These are phyloP conservation scores for Trichomonas tenax DNA, from an alignment of 208 protist species.

Conservation along the genomic window DNA sequence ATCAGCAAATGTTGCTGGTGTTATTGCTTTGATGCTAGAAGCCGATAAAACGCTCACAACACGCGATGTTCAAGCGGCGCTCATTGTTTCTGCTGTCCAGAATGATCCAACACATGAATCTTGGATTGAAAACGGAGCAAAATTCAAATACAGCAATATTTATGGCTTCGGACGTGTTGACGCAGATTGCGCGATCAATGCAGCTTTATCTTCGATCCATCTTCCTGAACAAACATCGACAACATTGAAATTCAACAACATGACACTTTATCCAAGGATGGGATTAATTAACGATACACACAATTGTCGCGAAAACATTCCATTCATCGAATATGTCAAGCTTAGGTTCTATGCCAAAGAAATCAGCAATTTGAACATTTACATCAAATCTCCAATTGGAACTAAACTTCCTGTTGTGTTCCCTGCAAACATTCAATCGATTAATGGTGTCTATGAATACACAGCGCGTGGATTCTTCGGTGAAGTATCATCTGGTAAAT, in stretches of 20 bases:
- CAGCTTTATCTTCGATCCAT: neutral
- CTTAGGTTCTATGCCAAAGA: neutral
- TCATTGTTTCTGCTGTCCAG: neutral
- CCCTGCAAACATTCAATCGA: neutral
- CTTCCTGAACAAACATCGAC: neutral
- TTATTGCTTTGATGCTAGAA: neutral
- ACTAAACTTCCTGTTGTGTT: neutral
- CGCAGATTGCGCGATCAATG: neutral
- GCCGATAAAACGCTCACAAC: neutral
- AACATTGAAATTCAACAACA: neutral
- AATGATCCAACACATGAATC: neutral
- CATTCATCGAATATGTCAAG: neutral
- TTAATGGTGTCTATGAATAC: neutral
- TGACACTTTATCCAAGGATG: neutral
- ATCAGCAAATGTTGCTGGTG: neutral
- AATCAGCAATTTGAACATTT: neutral
- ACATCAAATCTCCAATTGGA: neutral
- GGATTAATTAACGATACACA: neutral
- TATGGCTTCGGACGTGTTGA: neutral
- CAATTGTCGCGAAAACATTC: neutral
- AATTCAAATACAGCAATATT: neutral
- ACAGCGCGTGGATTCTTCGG: neutral
- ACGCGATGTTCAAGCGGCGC: neutral
- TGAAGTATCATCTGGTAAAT: neutral
- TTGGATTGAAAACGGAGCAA: neutral